Percentiles rank a stretch among this genome's conserved stretches.
phyloP scores from a whole-genome alignment of 208 protist species.

The Balamuthia mandrillaris region DNA sequence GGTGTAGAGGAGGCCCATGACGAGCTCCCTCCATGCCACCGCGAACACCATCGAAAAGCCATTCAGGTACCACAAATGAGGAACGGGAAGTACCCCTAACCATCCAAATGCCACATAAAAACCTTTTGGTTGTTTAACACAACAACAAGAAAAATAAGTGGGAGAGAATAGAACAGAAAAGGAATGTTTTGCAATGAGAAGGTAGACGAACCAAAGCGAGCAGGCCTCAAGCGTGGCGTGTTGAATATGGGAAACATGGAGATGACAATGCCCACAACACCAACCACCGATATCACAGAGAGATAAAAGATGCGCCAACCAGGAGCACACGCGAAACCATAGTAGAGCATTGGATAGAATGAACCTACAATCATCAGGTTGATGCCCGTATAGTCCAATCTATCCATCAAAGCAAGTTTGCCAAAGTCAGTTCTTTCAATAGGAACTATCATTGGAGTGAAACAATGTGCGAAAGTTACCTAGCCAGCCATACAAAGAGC shows the following conservation, averaged over 20 bases:
- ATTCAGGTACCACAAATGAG: neutral
- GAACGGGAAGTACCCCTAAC: neutral
- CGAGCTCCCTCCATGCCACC: neutral
- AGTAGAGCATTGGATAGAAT: neutral
- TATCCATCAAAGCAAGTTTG: neutral
- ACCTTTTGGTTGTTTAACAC: neutral
- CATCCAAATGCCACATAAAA: neutral
- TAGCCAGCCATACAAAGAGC: neutral
- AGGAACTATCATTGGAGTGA: neutral
- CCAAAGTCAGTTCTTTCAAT: neutral
- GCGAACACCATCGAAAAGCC: neutral
- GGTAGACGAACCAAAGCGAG: neutral
- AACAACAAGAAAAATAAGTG: neutral
- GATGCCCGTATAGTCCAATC: neutral
- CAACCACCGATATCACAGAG: neutral
- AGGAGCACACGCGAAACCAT: neutral
- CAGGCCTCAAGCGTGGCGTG: neutral
- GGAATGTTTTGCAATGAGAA: neutral
- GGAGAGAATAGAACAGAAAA: neutral
- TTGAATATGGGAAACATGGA: neutral
- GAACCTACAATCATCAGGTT: neutral
- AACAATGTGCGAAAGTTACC: neutral
- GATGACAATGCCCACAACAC: neutral
- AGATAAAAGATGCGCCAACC: neutral
- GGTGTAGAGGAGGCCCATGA: slow-evolving; percentile 20